Evolutionary conservation across 176 grass and related monocot genomes (phyloP), one percentile per base, ranked within the genome.

Genomic region (Oryza glumipatula): DNA sequence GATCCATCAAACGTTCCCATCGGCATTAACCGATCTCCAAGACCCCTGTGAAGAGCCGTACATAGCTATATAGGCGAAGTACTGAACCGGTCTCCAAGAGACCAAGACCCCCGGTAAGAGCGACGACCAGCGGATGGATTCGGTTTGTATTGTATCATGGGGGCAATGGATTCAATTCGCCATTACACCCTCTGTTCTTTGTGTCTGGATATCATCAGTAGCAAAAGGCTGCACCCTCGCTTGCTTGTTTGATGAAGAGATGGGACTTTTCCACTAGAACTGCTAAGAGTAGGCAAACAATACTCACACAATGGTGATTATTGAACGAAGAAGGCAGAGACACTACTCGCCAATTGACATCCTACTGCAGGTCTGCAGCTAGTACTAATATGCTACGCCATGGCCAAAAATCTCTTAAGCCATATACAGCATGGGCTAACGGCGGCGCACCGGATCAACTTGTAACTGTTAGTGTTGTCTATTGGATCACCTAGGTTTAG

Each of bases 101-200:
- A 41, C 7, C 39, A 41, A 41, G 39, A 8, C 39, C 17, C 54
- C 7, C 54, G 21, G 54, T 16, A 7, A 54, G 15, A 54, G 49
- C 46, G 47, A 6, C 26, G 47, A 11, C 47, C 26, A 26, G 45
- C 13, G 49, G 39, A 74, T 74, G 77, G 52, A 80, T 74, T 43
- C 58, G 23, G 7, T 9, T 16, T 52, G 28, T 52, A 32, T 52
- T 21, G 22, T 28, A 3, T 75, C 13, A 16, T 36, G 44, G 69
- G 38, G 49, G 67, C 83, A 85, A 33, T 22, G 54, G 68, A 77
- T 77, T 85, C 56, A 80, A 73, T 72, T 73, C 30, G 13, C 30
- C 3, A 7, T 35, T 70, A 4, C 28, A 21, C 52, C 60, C 19
- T 64, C 68, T 79, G 68, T 48, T 28, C 44, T 45, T 13, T 49